Percentiles rank a stretch among this genome's conserved stretches.
Evolutionary conservation across 2,329 filamentous ascomycete species (phyloP).

Genomic region (Sphaerulina vaccinii): DNA sequence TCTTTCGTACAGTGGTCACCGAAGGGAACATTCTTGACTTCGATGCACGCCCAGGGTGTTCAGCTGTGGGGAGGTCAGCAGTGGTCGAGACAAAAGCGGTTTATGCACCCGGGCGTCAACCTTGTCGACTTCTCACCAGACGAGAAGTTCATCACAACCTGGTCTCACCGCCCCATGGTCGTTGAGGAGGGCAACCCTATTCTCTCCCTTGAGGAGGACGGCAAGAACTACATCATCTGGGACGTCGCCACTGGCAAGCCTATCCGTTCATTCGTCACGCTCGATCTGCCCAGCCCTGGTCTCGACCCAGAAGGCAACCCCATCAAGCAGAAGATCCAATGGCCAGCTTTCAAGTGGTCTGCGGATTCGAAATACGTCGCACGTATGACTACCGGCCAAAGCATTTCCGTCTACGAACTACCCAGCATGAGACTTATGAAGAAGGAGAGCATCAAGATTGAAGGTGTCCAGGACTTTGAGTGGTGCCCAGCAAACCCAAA

Average conservation of each 20-base stretch:
- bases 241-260: constrained; percentile 87
- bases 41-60: constrained; percentile 92
- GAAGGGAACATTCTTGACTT: constrained; percentile 87
- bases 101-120: constrained; percentile 93
- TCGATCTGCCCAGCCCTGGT: constrained; percentile 69
- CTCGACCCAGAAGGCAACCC: constrained; percentile 62
- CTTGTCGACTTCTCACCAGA: constrained; percentile 91
- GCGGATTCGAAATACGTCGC: constrained; percentile 96
- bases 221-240: constrained; percentile 99
- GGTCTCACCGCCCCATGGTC: constrained; percentile 90
- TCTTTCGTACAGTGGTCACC: constrained; percentile 98
- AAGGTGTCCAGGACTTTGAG: constrained; percentile 95
- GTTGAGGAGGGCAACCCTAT: constrained; percentile 88
- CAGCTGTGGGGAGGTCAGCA: constrained; percentile 92
- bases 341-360: constrained; percentile 99
- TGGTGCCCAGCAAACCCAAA: constrained; percentile 85
- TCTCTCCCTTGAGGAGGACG: constrained; percentile 77
- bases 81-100: constrained; percentile 88
- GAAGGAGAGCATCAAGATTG: constrained; percentile 91
- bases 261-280: constrained; percentile 87
- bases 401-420: constrained; percentile 87
- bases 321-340: constrained; percentile 88
- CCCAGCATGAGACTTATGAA: constrained; percentile 86
- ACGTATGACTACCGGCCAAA: constrained; percentile 80
- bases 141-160: constrained; percentile 93